Percentiles rank a stretch among this genome's conserved stretches.
These are phyloP conservation scores for Tricholoma furcatifolium DNA, from an alignment of 768 basidiomycete genomes.

Conservation along the genomic window DNA sequence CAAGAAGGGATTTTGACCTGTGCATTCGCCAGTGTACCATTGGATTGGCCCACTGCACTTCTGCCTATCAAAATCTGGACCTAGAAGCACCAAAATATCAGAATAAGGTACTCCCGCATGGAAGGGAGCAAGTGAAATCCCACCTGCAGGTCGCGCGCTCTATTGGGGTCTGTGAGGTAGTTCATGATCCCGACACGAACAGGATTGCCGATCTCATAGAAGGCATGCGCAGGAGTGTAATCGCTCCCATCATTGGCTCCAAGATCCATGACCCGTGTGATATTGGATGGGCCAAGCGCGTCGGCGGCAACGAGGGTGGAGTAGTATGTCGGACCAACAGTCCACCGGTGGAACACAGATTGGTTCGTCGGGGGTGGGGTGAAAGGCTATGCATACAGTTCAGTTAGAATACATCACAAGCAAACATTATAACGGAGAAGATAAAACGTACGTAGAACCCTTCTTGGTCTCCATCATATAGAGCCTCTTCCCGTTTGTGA, in stretches of 20 bases:
- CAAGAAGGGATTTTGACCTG: conserved; percentile 47
- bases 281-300: no score
- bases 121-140: no score
- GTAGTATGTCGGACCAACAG: conserved; percentile 75
- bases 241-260: conserved; percentile 46
- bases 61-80: no score
- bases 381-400: conserved; percentile 15
- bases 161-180: conserved; percentile 59
- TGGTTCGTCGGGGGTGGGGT: conserved; percentile 44
- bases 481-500: conserved; percentile 40
- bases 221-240: no score
- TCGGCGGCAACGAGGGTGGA: conserved; percentile 67
- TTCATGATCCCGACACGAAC: conserved; percentile 69
- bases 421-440: conserved; percentile 42
- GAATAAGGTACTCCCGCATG: no score
- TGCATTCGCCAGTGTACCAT: no score
- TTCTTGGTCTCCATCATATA: conserved; percentile 74
- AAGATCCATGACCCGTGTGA: conserved; percentile 65
- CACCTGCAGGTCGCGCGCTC: conserved; percentile 46
- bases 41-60: no score
- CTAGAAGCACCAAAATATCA: no score
- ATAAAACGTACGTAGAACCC: conserved; percentile 61
- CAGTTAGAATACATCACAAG: no score
- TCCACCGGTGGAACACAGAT: conserved; percentile 64
- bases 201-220: conserved; percentile 68